phyloP scores from a whole-genome alignment of 2,329 filamentous ascomycete genomes.

The Colletotrichum agaves region DNA sequence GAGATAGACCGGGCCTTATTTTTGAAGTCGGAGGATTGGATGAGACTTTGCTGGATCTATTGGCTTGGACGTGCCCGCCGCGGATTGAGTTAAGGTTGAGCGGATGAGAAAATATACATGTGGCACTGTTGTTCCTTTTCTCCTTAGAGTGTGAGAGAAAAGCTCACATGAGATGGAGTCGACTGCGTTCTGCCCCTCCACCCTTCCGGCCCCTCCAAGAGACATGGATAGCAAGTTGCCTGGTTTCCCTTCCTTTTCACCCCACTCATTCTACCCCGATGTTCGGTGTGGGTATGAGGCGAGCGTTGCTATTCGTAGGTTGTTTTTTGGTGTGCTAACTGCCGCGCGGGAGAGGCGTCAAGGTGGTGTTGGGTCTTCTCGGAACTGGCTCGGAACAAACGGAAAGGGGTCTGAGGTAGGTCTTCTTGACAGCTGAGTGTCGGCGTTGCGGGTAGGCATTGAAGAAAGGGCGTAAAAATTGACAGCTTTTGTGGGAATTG shows the following conservation, averaged over 20 bases:
- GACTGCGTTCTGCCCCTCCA: slow-evolving; percentile 12
- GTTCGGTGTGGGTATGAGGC: slow-evolving; percentile 10
- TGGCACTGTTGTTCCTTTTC: neutral
- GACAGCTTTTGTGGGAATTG: neutral
- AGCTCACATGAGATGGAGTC: slow-evolving; percentile 23
- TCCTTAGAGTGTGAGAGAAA: neutral
- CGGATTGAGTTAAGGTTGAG: neutral
- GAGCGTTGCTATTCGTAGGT: neutral
- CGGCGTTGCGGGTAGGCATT: neutral
- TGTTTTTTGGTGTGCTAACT: neutral
- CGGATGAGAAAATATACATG: slow-evolving; percentile 1
- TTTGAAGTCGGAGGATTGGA: neutral
- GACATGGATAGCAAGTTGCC: neutral
- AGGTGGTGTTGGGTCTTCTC: slow-evolving; percentile 2
- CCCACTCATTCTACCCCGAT: neutral
- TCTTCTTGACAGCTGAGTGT: too few species aligned
- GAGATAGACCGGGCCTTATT: neutral
- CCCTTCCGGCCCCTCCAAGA: slow-evolving; percentile 4
- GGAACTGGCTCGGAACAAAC: neutral
- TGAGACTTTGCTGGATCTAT: too few species aligned
- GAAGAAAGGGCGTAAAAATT: neutral
- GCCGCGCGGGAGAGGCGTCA: neutral
- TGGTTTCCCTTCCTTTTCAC: neutral
- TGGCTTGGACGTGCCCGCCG: neutral
- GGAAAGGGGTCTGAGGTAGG: neutral